Evolutionary conservation across 805 yeast genomes (phyloP).

Genomic region (Brettanomyces custersianus): DNA sequence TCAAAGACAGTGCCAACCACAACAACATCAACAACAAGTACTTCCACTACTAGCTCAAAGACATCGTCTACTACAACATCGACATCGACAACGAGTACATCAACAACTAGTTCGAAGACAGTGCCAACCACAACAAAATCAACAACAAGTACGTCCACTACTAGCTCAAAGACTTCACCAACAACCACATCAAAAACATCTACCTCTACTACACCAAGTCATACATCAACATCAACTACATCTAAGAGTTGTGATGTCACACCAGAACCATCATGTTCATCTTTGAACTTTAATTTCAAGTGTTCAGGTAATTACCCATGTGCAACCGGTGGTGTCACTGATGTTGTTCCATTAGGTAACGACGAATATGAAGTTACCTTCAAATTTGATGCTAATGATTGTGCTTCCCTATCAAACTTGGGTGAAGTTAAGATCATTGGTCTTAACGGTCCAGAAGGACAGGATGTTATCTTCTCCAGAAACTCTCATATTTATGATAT

Average conservation of each 20-base stretch:
- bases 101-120: constrained; percentile 2
- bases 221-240: background rate
- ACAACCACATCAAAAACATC: background rate
- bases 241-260: background rate
- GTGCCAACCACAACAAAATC: background rate
- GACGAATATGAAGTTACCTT: constrained; percentile 4
- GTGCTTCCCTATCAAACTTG: constrained; percentile 5
- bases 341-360: constrained; percentile 1
- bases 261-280: background rate
- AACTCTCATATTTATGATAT: constrained; percentile 12
- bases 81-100: background rate
- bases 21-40: constrained; percentile 1
- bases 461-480: constrained; percentile 12
- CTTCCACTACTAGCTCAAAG: constrained; percentile 1
- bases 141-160: background rate
- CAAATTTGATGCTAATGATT: constrained; percentile 4
- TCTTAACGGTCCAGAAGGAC: constrained; percentile 13
- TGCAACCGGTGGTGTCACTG: constrained; percentile 4
- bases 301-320: constrained; percentile 8
- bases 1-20: constrained; percentile 1
- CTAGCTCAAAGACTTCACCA: background rate
- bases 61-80: constrained; percentile 5
- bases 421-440: constrained; percentile 15
- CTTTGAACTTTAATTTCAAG: constrained; percentile 1
- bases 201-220: background rate